These are phyloP conservation scores for Rhododendron mucronatum DNA, from an alignment of 148 eudicot species.

Conservation along the genomic window DNA sequence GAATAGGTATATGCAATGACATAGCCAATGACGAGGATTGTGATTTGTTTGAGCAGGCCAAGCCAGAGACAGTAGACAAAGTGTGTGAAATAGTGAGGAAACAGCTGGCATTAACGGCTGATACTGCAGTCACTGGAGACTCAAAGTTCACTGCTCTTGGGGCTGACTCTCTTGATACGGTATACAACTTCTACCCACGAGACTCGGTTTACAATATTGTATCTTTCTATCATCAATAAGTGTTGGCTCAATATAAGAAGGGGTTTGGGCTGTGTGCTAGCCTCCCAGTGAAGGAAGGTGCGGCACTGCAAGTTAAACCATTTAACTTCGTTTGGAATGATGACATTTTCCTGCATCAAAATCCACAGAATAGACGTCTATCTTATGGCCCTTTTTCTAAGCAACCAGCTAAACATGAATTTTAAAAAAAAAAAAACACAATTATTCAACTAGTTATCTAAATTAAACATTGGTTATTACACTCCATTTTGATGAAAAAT, in stretches of 20 bases:
- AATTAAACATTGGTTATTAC: background rate
- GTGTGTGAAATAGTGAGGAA: slow-evolving; percentile 38
- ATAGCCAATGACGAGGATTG: background rate
- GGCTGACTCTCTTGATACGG: slow-evolving; percentile 47
- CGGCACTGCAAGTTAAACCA: background rate
- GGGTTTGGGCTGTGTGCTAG: background rate
- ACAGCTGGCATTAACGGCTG: slow-evolving; percentile 28
- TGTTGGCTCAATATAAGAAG: background rate
- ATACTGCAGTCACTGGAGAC: slow-evolving; percentile 27
- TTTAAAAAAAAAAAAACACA: background rate
- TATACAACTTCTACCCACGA: slow-evolving; percentile 8
- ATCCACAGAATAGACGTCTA: background rate
- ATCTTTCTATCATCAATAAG: background rate
- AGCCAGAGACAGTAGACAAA: slow-evolving; percentile 35
- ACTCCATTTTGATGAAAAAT: background rate
- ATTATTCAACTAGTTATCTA: background rate
- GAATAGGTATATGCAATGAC: background rate
- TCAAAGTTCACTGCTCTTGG: slow-evolving; percentile 33
- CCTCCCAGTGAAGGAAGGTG: background rate
- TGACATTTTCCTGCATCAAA: background rate
- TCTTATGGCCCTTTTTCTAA: background rate
- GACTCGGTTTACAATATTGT: background rate
- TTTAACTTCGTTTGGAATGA: background rate
- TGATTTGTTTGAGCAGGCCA: slow-evolving; percentile 25
- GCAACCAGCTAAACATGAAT: background rate